phyloP scores from a whole-genome alignment of 1,284 basidiomycete species.

The Sanguinoderma infundibulare region DNA sequence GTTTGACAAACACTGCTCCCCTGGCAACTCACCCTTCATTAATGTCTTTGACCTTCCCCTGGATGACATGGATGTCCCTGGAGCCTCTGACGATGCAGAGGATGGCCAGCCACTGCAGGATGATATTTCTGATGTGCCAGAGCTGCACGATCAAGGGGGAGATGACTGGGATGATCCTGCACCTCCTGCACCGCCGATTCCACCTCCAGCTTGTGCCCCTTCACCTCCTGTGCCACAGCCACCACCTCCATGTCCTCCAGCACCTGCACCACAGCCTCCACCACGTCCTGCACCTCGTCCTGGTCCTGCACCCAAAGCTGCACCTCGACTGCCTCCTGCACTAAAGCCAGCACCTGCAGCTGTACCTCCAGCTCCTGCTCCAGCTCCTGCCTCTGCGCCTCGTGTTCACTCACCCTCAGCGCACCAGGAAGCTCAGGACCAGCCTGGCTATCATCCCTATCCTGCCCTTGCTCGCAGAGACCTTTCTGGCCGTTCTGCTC shows the following conservation, averaged over 20 bases:
- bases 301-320: slow-evolving; percentile 7
- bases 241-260: not conserved
- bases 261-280: slow-evolving; percentile 1
- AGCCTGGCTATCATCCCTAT: slow-evolving; percentile 9
- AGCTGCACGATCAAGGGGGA: too few relatives aligned
- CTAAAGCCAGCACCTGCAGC: too few relatives aligned
- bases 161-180: too few relatives aligned
- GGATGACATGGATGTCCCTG: slow-evolving; percentile 11
- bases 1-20: too few relatives aligned
- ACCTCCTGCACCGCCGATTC: too few relatives aligned
- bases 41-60: slow-evolving; percentile 10
- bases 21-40: too few relatives aligned
- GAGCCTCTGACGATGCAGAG: not conserved
- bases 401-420: not conserved
- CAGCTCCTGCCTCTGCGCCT: not conserved
- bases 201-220: too few relatives aligned
- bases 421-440: slow-evolving; percentile 1
- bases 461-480: slow-evolving; percentile 6
- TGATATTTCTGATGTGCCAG: too few relatives aligned
- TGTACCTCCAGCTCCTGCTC: too few relatives aligned
- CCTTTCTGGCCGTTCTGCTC: slow-evolving; percentile 3
- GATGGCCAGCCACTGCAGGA: not conserved
- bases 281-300: not conserved
- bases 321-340: slow-evolving; percentile 3
- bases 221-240: too few relatives aligned